phyloP scores from a whole-genome alignment of 768 basidiomycete species.

The Pleurotus ostreatus region DNA sequence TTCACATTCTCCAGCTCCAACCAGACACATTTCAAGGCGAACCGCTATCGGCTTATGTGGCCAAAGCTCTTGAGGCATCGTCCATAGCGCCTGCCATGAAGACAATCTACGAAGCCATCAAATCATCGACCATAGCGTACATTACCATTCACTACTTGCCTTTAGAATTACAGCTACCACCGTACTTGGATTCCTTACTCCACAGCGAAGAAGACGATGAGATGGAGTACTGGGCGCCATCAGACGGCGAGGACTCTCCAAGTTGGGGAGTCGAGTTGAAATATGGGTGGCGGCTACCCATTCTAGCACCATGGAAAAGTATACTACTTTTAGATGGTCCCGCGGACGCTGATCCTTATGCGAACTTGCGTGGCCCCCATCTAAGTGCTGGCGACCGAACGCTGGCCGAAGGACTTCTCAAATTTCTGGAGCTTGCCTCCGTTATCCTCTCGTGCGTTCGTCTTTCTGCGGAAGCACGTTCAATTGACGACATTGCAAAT shows the following conservation, averaged over 20 bases:
- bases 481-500: conserved; percentile 2
- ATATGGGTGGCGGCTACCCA: conserved; percentile 69
- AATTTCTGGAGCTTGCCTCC: conserved; percentile 70
- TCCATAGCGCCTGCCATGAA: conserved; percentile 81
- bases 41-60: conserved; percentile 51
- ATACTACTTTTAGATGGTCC: conserved; percentile 69
- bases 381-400: conserved; percentile 61
- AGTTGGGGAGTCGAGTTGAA: conserved; percentile 68
- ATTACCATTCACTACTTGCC: conserved; percentile 76
- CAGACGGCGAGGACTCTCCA: conserved; percentile 43
- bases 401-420: conserved; percentile 67
- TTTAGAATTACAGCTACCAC: conserved; percentile 84
- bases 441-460: conserved; percentile 71
- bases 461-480: not conserved
- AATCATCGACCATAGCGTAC: conserved; percentile 70
- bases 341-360: conserved; percentile 52
- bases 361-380: conserved; percentile 55
- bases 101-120: conserved; percentile 73
- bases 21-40: conserved; percentile 39
- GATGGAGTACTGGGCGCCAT: conserved; percentile 42
- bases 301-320: conserved; percentile 89
- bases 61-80: conserved; percentile 57
- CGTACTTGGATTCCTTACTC: conserved; percentile 68
- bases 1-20: conserved; percentile 8
- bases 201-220: conserved; percentile 61